phyloP scores from a whole-genome alignment of 441 rosid species.

The Adansonia gregorii region DNA sequence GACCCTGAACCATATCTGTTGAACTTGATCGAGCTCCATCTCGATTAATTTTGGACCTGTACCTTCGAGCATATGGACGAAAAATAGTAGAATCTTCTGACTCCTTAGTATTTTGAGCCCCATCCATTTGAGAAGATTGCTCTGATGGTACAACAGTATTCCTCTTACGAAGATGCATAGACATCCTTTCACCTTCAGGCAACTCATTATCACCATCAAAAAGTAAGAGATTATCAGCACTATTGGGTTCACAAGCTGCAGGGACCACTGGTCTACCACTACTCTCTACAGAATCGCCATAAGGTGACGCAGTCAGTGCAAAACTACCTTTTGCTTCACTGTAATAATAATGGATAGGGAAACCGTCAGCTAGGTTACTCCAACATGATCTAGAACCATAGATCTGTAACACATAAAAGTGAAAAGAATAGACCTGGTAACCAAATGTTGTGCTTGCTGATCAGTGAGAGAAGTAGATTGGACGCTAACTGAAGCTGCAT shows the following conservation, averaged over 20 bases:
- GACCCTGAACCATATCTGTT: conserved; percentile 66
- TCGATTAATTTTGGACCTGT: conserved; percentile 86
- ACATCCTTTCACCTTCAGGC: conserved; percentile 59
- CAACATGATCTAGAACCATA: conserved; percentile 27
- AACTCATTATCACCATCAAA: conserved; percentile 82
- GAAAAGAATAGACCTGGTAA: conserved; percentile 70
- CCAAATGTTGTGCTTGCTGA: conserved; percentile 82
- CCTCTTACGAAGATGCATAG: conserved; percentile 55
- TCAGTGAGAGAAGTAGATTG: conserved; percentile 92
- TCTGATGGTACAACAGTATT: conserved; percentile 60
- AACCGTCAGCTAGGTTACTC: conserved; percentile 32
- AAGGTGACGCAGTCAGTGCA: conserved; percentile 89
- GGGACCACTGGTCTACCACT: conserved; percentile 86
- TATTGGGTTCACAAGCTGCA: conserved; percentile 77
- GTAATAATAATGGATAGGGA: conserved; percentile 38
- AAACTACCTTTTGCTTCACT: conserved; percentile 98
- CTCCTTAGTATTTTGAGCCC: conserved; percentile 73
- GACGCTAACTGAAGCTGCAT: conserved; percentile 76
- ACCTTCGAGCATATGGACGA: conserved; percentile 97
- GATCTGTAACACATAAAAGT: conserved; percentile 26
- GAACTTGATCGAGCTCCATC: conserved; percentile 84
- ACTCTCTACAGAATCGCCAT: conserved; percentile 96
- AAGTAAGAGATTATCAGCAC: conserved; percentile 81
- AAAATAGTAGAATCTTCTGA: conserved; percentile 96
- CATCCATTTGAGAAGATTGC: conserved; percentile 67